Percentiles rank a stretch among this genome's conserved stretches.
phyloP scores from a whole-genome alignment of 257 asterid species.

The Fraxinus pennsylvanica region DNA sequence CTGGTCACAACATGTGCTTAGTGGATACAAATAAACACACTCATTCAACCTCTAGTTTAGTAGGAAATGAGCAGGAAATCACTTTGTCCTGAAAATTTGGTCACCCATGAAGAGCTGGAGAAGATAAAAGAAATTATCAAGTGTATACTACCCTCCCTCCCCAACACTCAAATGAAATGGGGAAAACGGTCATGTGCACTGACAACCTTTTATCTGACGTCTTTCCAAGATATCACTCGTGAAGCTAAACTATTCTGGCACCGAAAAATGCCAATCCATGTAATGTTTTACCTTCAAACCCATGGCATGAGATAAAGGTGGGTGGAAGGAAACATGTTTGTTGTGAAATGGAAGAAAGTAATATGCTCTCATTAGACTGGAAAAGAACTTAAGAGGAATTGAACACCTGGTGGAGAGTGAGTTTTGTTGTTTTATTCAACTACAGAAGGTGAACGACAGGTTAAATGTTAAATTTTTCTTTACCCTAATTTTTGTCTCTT shows the following conservation, averaged over 20 bases:
- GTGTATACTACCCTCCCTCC: neutral
- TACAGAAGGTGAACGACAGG: neutral
- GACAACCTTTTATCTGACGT: neutral
- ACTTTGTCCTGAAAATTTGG: neutral
- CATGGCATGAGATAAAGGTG: neutral
- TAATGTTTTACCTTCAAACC: neutral
- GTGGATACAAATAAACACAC: neutral
- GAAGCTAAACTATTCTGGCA: neutral
- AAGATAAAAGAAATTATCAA: neutral
- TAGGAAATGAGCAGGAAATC: neutral
- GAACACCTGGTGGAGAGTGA: neutral
- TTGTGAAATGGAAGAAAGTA: neutral
- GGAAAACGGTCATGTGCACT: neutral
- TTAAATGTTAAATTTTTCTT: neutral
- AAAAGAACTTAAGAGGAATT: neutral
- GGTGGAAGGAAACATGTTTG: neutral
- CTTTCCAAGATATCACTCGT: neutral
- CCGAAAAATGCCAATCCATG: too few species aligned
- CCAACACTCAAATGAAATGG: neutral
- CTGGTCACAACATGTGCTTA: neutral
- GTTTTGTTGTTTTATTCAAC: neutral
- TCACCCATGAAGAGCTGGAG: too few species aligned
- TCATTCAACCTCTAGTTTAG: neutral
- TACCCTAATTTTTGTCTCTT: neutral
- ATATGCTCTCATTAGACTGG: neutral